phyloP scores from a whole-genome alignment of 208 protist species.

The Wallacemonas sp. region DNA sequence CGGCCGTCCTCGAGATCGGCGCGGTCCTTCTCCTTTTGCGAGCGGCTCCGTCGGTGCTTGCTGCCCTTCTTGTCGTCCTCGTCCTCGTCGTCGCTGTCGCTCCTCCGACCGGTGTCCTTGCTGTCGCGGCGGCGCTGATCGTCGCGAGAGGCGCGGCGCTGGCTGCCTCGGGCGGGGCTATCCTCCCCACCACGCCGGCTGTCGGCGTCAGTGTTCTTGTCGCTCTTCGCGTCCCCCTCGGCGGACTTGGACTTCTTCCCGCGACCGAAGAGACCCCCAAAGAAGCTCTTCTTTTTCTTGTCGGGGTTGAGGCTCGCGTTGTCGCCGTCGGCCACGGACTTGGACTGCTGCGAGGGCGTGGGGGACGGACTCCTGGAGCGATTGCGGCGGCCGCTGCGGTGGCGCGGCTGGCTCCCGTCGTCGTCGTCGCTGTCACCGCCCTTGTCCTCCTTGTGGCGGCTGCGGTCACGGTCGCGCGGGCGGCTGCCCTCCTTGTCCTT shows the following conservation, averaged over 20 bases:
- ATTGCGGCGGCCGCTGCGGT: slow-evolving; percentile 2
- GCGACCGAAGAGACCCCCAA: slow-evolving; percentile 11
- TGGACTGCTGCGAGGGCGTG: slow-evolving; percentile 6
- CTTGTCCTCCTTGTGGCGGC: not conserved
- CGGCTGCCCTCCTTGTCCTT: not conserved
- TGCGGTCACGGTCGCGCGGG: not conserved
- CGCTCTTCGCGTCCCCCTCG: slow-evolving; percentile 2
- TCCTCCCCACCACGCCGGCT: not conserved
- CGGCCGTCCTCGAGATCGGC: not conserved
- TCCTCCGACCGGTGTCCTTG: not conserved
- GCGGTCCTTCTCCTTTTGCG: slow-evolving; percentile 2
- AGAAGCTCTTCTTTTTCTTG: slow-evolving; percentile 22
- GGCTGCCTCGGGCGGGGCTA: not conserved
- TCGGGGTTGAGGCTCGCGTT: not conserved
- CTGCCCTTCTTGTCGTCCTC: not conserved
- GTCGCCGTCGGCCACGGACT: not conserved
- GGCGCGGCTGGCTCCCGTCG: not conserved
- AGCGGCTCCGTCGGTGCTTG: not conserved
- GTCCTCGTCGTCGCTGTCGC: not conserved
- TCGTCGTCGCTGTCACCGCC: not conserved
- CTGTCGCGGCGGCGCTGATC: not conserved
- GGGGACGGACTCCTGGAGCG: slow-evolving; percentile 2
- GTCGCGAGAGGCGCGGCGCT: too few species aligned
- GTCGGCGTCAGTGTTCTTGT: not conserved
- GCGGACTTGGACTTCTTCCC: slow-evolving; percentile 12